These are phyloP conservation scores for Sclerospora graminicola DNA, from an alignment of 352 stramenopile genomes.

Conservation along the genomic window DNA sequence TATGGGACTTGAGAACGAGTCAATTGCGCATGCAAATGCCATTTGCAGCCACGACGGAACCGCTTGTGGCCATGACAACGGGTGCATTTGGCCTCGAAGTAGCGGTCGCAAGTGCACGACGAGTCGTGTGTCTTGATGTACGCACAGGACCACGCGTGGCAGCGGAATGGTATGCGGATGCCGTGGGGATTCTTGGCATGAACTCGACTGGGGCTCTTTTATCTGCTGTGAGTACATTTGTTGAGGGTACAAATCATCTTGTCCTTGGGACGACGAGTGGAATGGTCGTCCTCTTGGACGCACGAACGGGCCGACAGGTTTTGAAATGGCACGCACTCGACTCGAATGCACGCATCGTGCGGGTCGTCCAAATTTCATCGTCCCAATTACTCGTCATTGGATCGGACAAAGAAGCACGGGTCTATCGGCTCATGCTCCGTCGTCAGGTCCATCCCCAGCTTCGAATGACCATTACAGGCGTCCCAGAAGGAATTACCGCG, in stretches of 20 bases:
- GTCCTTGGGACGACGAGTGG: slow-evolving; percentile 32
- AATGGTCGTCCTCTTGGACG: slow-evolving; percentile 38
- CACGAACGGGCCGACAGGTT: slow-evolving; percentile 37
- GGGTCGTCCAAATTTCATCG: slow-evolving; percentile 43
- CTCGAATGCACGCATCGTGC: slow-evolving; percentile 24
- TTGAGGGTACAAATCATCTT: slow-evolving; percentile 22
- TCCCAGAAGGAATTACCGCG: slow-evolving; percentile 40
- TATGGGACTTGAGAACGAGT: slow-evolving; percentile 64
- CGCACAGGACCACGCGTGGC: slow-evolving; percentile 37
- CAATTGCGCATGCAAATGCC: slow-evolving; percentile 44
- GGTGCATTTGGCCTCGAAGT: slow-evolving; percentile 25
- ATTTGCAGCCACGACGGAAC: slow-evolving; percentile 32
- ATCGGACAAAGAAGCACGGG: slow-evolving; percentile 48
- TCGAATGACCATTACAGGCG: slow-evolving; percentile 36
- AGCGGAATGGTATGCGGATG: slow-evolving; percentile 53
- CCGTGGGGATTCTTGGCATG: slow-evolving; percentile 7
- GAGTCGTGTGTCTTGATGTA: slow-evolving; percentile 37
- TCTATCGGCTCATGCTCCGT: slow-evolving; percentile 46
- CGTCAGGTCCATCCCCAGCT: slow-evolving; percentile 20
- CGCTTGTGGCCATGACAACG: slow-evolving; percentile 28
- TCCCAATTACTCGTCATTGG: slow-evolving; percentile 53
- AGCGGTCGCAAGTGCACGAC: slow-evolving; percentile 35
- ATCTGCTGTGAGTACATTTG: slow-evolving; percentile 27
- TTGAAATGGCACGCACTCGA: slow-evolving; percentile 51
- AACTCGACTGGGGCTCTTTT: slow-evolving; percentile 3